A percentile compares a stretch with the other conserved stretches of the same genome.
These are phyloP conservation scores for Hygrocybe punicea DNA, from an alignment of 768 basidiomycete genomes.

Conservation along the genomic window DNA sequence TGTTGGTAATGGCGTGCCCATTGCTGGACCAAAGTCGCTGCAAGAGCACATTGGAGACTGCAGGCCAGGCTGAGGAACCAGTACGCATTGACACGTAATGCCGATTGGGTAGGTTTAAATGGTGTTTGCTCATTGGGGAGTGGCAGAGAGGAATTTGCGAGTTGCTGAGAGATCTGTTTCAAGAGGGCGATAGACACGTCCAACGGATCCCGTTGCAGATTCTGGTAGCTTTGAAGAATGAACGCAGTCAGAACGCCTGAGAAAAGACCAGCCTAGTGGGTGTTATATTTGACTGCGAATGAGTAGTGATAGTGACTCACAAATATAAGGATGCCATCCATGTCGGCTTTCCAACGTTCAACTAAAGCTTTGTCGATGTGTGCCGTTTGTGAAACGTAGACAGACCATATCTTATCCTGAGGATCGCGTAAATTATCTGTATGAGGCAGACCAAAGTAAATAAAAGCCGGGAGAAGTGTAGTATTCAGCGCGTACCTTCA, in stretches of 20 bases:
- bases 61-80: conserved; percentile 48
- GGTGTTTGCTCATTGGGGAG: no score
- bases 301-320: background rate
- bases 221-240: conserved; percentile 30
- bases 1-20: conserved; percentile 45
- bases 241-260: conserved; percentile 40
- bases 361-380: background rate
- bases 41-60: conserved; percentile 41
- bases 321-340: background rate
- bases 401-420: background rate
- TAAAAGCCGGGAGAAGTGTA: no score
- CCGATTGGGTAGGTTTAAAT: background rate
- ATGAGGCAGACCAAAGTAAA: background rate
- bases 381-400: background rate
- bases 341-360: background rate
- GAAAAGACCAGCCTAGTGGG: conserved; percentile 37
- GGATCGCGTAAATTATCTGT: background rate
- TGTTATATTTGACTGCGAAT: background rate
- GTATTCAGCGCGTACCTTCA: no score
- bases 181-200: conserved; percentile 28
- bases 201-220: conserved; percentile 29
- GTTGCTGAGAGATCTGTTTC: conserved; percentile 31
- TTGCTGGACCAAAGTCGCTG: conserved; percentile 47
- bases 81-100: conserved; percentile 14
- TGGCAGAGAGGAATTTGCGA: conserved; percentile 10